Conservation (phyloP, 2,329 filamentous ascomycete species). For the Aspergillus spinulosporus region DNA sequence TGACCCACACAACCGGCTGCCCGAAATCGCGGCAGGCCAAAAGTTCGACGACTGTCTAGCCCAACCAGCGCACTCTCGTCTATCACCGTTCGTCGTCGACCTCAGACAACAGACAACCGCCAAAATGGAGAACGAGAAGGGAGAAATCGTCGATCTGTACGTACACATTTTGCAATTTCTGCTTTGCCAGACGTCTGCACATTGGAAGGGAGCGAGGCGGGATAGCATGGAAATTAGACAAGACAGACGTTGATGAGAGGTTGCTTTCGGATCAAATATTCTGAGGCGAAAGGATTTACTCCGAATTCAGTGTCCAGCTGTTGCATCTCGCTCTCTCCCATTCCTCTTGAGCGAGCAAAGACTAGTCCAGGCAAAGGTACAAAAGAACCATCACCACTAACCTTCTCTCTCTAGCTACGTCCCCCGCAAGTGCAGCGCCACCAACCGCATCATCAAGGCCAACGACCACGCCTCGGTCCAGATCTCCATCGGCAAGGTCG, state of each 20-base stretch:
- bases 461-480: conserved; percentile 99
- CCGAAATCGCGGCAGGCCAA: conserved; percentile 29
- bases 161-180: conserved; percentile 38
- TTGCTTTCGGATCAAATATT: not conserved
- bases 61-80: conserved; percentile 31
- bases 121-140: conserved; percentile 99
- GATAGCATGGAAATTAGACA: not conserved
- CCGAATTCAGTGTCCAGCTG: not conserved
- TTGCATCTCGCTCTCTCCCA: no score
- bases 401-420: conserved; percentile 67
- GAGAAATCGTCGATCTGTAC: conserved; percentile 99
- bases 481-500: conserved; percentile 95
- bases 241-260: not conserved
- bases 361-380: not conserved
- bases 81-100: conserved; percentile 34
- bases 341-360: not conserved
- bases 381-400: conserved; percentile 19
- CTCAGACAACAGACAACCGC: conserved; percentile 41
- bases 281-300: not conserved
- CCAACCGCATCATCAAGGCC: conserved; percentile 99
- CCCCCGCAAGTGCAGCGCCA: conserved; percentile 97
- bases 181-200: not conserved
- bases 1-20: conserved; percentile 44
- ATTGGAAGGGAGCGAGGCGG: not conserved
- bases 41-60: conserved; percentile 28